Evolutionary conservation across 164 flowering plant genomes (phyloP).

Genomic region (Taxillus chinensis): DNA sequence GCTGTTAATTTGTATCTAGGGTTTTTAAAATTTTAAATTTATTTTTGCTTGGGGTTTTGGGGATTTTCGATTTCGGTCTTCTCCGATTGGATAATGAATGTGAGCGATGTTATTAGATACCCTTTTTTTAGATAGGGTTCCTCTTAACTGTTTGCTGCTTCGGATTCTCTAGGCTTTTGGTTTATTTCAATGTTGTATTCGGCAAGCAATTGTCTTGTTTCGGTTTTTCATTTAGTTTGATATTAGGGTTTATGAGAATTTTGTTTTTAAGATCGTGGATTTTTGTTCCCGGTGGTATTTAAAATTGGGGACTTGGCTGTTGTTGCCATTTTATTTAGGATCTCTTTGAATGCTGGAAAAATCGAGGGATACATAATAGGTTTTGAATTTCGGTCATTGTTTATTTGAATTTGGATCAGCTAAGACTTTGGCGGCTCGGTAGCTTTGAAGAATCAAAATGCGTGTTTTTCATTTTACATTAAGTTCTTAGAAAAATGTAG

Average conservation of each 20-base stretch:
- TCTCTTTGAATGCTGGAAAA: background rate
- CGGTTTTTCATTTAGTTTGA: background rate
- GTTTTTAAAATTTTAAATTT: constrained; percentile 5
- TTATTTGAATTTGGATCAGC: background rate
- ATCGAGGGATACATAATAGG: background rate
- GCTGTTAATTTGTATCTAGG: constrained; percentile 1
- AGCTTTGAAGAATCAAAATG: background rate
- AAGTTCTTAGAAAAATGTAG: background rate
- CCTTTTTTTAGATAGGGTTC: constrained; percentile 5
- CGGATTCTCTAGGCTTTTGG: constrained; percentile 4
- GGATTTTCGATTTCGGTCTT: constrained; percentile 9
- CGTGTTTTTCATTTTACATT: background rate
- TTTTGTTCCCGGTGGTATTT: background rate
- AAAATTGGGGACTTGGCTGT: background rate
- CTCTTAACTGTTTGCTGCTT: background rate
- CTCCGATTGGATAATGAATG: constrained; percentile 1
- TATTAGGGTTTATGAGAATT: background rate
- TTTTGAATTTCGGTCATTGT: background rate
- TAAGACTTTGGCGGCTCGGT: background rate
- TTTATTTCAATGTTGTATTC: background rate
- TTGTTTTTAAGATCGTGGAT: background rate
- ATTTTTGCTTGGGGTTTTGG: constrained; percentile 11
- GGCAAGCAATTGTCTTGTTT: background rate
- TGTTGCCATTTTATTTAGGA: background rate
- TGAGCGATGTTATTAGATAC: constrained; percentile 1